Base-by-base conservation (phyloP, 768 basidiomycete genomes). In the Tulasnella calospora region DNA sequence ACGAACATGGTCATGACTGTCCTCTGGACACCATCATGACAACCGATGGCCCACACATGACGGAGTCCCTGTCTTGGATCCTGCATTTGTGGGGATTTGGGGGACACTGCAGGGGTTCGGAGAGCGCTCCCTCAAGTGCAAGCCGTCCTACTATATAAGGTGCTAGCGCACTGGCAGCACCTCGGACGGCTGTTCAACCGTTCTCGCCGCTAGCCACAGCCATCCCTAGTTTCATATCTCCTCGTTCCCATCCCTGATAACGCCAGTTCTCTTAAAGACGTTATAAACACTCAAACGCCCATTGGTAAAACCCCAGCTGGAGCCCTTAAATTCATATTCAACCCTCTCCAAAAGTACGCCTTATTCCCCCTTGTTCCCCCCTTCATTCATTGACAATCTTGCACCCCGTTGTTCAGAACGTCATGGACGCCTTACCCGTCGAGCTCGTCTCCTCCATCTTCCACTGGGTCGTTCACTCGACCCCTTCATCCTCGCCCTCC, bases 371-470 rank as follows among this genome's bases (percentile, higher is more conserved):
- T 70, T 33, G 33, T 70, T 40, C 38, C 19, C 38, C 19, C 27
- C 17, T 40, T 35, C 69, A 40, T 35, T 27, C 38, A n/a, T 12
- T 70, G 33, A 70, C 69, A 70, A 70, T 36, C 27, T 69, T 17
- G 33, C 69, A 3, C 38, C 38, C 30, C 21, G 10, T 51, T 23
- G 47, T 23, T 51, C 69, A 70, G 69, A 70, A 23, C 72, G 17
- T 30, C 23, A 47, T 75, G 41, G 74, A 75, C 74, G 35, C 27
- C 13, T 35, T 75, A 46, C 74, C 74, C 51, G 40, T 51, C 40
- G 74, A 75, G 46, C 74, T 75, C 41, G 51, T 75, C n/a, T 44
- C 44, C 44, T 41, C 40, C 47, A 51, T 75, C 41, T 51, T 75
- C 74, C 41, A 75, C 27, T 36, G 23, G 41, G 74, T 51, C 30